These are phyloP conservation scores for Noccaea caerulescens DNA, from an alignment of 345 rosid species.

Conservation along the genomic window DNA sequence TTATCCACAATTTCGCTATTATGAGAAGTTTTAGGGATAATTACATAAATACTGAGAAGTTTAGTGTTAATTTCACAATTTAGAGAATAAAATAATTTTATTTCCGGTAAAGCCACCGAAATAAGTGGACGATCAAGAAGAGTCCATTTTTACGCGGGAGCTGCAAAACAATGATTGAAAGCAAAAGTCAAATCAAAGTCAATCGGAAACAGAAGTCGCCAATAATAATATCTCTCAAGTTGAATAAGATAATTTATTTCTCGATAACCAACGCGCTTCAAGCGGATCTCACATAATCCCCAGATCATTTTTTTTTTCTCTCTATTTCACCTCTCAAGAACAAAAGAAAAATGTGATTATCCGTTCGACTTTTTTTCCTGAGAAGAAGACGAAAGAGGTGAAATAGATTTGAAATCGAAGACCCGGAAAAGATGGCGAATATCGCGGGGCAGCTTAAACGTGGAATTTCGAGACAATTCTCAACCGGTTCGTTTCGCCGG, in stretches of 20 bases:
- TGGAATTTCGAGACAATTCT: constrained; percentile 80
- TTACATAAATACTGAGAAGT: not conserved
- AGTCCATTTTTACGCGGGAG: constrained; percentile 39
- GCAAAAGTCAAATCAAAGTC: constrained; percentile 41
- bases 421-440: constrained; percentile 48
- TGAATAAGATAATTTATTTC: not conserved
- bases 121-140: constrained; percentile 25
- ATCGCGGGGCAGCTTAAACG: constrained; percentile 62
- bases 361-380: not conserved
- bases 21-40: not conserved
- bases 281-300: constrained; percentile 35
- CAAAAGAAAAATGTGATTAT: constrained; percentile 39
- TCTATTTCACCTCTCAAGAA: not conserved
- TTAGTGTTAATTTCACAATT: constrained; percentile 4
- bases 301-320: constrained; percentile 14
- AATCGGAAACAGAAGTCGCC: constrained; percentile 22
- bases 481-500: constrained; percentile 69
- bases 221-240: constrained; percentile 23
- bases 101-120: constrained; percentile 19
- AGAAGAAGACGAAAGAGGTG: constrained; percentile 33
- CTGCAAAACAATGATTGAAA: constrained; percentile 38
- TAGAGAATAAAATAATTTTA: not conserved
- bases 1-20: not conserved
- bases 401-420: constrained; percentile 13
- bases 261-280: constrained; percentile 27